Base-by-base conservation (phyloP, 2,329 filamentous ascomycete species). In the Nemania sp. region DNA sequence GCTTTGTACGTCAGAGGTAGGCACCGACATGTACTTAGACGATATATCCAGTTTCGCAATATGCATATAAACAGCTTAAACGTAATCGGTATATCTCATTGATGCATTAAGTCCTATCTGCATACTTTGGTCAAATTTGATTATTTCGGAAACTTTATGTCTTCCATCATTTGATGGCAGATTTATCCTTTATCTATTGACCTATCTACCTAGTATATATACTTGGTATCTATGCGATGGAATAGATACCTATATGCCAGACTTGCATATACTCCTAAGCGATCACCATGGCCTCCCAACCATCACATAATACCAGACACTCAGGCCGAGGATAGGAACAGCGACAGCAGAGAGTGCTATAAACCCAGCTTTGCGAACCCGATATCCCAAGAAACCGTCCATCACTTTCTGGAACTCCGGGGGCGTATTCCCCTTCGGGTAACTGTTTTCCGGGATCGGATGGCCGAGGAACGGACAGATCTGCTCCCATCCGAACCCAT, bases 401-500 rank as follows among this genome's bases (percentile, higher is more conserved):
- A 49, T 52, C 47, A 72, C 13, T 49, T 62, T 65, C 15, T 71
- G 45, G 39, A 74, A 73, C 37, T 71, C 65, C 4, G 57, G 65
- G 0, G 73, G 68, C 3, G 70, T 67, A 37, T 74, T 74, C 10
- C 67, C 70, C n/a, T 66, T 66, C 37, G 70, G 73, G 57, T 75
- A 75, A 0, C 62, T 66, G 35, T 63, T 58, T 2, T 69, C 59
- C 1, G 74, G 75, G 34, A 75, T 71, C 0, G 70, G 61, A 9
- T 69, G 54, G 4, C 63, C 71, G 1, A 77, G 59, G 50, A 74
- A 74, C 1, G 70, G 68, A 40, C 75, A 76, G 2, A 76, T 72
- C 40, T 76, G 60, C 54, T 76, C 73, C 74, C 73, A 76, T 10
- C 72, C 73, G 15, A 75, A 72, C 1, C 70, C 73, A 40, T 75